phyloP scores from a whole-genome alignment of 345 rosid species.

The Geranium rotundifolium region DNA sequence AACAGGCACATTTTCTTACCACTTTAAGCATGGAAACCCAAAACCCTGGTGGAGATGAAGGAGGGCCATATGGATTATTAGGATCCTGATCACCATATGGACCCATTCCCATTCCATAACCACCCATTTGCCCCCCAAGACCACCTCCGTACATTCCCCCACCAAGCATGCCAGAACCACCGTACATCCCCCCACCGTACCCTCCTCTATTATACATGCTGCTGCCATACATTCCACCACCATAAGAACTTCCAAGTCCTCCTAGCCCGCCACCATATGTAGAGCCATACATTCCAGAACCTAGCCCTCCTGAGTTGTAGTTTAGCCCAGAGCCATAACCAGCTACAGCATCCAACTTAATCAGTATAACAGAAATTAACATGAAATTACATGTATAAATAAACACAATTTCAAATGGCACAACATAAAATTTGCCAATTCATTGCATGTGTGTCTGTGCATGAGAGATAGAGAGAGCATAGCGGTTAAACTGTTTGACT shows the following conservation, averaged over 20 bases:
- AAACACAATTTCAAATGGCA: neutral
- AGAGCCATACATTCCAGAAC: slow-evolving; percentile 57
- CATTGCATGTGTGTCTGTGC: neutral
- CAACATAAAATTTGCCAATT: neutral
- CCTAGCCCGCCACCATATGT: slow-evolving; percentile 6
- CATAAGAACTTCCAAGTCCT: slow-evolving; percentile 5
- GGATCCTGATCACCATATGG: slow-evolving; percentile 89
- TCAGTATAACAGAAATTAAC: neutral
- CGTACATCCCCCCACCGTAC: slow-evolving; percentile 69
- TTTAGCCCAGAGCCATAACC: slow-evolving; percentile 61
- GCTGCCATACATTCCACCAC: slow-evolving; percentile 69
- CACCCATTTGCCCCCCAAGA: slow-evolving; percentile 78
- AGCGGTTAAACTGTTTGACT: too few relatives aligned
- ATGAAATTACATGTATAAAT: neutral
- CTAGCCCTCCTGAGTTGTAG: slow-evolving; percentile 50
- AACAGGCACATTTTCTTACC: slow-evolving; percentile 30
- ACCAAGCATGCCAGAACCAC: slow-evolving; percentile 50
- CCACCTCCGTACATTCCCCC: slow-evolving; percentile 43
- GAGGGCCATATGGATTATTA: slow-evolving; percentile 69
- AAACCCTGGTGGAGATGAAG: slow-evolving; percentile 89
- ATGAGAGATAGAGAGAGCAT: neutral
- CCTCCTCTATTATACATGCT: slow-evolving; percentile 65
- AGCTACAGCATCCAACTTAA: slow-evolving; percentile 15
- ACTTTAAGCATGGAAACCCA: slow-evolving; percentile 92
- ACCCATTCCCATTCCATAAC: slow-evolving; percentile 81